Conservation (phyloP, 2,329 filamentous ascomycete genomes). For the Chaetomium sp. region DNA sequence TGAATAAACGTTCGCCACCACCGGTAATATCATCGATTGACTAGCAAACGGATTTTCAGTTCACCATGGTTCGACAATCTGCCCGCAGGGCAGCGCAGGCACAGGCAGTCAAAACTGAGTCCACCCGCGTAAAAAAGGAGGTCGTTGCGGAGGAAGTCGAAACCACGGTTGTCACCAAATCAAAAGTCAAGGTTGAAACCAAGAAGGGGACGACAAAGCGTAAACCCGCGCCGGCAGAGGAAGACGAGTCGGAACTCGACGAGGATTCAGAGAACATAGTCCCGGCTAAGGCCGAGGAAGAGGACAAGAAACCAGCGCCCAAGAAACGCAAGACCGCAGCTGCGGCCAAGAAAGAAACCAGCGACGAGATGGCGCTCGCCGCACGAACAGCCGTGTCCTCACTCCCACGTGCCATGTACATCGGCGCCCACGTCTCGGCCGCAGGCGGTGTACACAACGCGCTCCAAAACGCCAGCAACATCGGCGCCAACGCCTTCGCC, state of each 20-base stretch:
- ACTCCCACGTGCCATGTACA: conserved; percentile 65
- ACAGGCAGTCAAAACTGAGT: background rate
- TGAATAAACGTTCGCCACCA: background rate
- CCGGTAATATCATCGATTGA: background rate
- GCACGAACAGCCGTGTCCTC: conserved; percentile 57
- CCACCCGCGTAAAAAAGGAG: conserved; percentile 17
- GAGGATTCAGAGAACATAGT: conserved; percentile 20
- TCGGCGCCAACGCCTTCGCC: conserved; percentile 89
- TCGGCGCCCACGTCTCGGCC: conserved; percentile 87
- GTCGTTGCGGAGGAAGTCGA: conserved; percentile 20
- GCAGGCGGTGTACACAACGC: conserved; percentile 92
- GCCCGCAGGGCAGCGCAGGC: conserved; percentile 12
- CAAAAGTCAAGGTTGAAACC: conserved; percentile 16
- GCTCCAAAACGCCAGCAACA: conserved; percentile 67
- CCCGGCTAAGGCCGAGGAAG: conserved; percentile 19
- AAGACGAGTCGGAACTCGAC: conserved; percentile 16
- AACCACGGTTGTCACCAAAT: conserved; percentile 29
- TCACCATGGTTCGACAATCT: conserved; percentile 16
- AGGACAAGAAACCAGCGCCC: conserved; percentile 24
- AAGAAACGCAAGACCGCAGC: conserved; percentile 25
- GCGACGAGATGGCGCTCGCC: conserved; percentile 55
- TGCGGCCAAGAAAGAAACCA: conserved; percentile 40
- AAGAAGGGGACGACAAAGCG: conserved; percentile 18
- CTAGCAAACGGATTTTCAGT: background rate
- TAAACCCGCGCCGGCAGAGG: conserved; percentile 12